Evolutionary conservation across 2,329 filamentous ascomycete genomes (phyloP).

Genomic region (Neofusicoccum laricinum): DNA sequence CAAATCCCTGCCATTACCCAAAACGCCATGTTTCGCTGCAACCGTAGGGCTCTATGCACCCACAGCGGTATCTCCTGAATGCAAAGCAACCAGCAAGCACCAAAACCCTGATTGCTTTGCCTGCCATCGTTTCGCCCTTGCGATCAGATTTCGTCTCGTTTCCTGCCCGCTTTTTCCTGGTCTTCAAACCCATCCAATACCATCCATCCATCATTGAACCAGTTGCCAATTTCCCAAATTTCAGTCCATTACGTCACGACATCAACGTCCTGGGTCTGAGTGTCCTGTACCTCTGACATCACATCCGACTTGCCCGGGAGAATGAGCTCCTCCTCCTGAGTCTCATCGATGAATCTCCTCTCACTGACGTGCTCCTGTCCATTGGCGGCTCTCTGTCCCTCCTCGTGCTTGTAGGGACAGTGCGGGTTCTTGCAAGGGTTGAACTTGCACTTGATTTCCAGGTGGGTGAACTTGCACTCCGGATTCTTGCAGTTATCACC

Average conservation of each 20-base stretch:
- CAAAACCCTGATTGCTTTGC: not conserved
- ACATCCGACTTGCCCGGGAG: slow-evolving; percentile 48
- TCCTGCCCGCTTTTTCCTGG: not conserved
- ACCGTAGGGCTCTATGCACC: slow-evolving; percentile 3
- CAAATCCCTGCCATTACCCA: slow-evolving; percentile 4
- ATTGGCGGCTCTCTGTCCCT: slow-evolving; percentile 73
- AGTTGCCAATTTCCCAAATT: not conserved
- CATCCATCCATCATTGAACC: not conserved
- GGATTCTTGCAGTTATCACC: slow-evolving; percentile 79
- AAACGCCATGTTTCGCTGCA: slow-evolving; percentile 6
- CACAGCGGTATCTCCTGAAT: slow-evolving; percentile 6
- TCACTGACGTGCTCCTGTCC: slow-evolving; percentile 74
- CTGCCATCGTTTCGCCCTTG: not conserved
- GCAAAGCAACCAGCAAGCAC: not conserved
- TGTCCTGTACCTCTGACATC: not conserved
- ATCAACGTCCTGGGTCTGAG: slow-evolving; percentile 4
- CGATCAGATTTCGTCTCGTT: not conserved
- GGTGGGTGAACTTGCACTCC: slow-evolving; percentile 87
- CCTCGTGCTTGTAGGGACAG: slow-evolving; percentile 86
- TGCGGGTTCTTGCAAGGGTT: slow-evolving; percentile 86
- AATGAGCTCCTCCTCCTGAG: slow-evolving; percentile 67
- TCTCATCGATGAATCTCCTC: slow-evolving; percentile 78
- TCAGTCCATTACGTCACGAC: not conserved
- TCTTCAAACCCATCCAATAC: not conserved
- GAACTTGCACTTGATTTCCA: slow-evolving; percentile 81